Base-by-base conservation (phyloP, 1,284 basidiomycete species). In the Takashimella tepidaria region DNA sequence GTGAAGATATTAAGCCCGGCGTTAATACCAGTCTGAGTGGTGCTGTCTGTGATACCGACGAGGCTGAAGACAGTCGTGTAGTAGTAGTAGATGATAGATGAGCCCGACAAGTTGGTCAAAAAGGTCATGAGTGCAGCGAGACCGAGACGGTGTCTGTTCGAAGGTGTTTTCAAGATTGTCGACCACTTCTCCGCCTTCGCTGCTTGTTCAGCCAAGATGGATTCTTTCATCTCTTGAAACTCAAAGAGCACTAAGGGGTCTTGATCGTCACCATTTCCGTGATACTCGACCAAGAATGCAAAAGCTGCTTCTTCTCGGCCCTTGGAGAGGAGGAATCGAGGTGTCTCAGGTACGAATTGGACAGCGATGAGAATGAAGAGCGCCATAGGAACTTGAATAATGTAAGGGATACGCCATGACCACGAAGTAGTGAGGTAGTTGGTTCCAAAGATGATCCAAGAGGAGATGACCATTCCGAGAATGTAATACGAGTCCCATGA, bases 181-280 rank as follows among this genome's bases (percentile, higher is more conserved):
- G 50, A 59, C 75, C 75, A 77, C 49, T 67, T 67, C 53, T 73
- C 67, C 1, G 68, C 71, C 56, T 72, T 72, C 40, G 70, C 72
- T 22, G 63, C 56, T 26, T 64, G 80, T 72, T 92, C 89, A 61
- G 83, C 83, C 51, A 78, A 76, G 73, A 89, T 84, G 61, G 89
- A 85, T 51, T 83, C 79, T 68, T 81, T 83, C 72, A 92, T 91
- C 74, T 91, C 87, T 59, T 83, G 81, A 64, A 79, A 89, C 70
- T 91, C 89, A 57, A 89, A 82, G 42, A 82, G 77, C 25, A 91
- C 89, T 19, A 91, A 79, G 41, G 83, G 81, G 61, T 84, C 78
- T 25, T 78, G 73, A 40, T 70, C 74, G 67, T 90, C 78, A 22
- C 89, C 89, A 41, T 79, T 76, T 47, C 87, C 89, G 66, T 91